phyloP scores from a whole-genome alignment of 345 rosid species.

The Populus nigra region DNA sequence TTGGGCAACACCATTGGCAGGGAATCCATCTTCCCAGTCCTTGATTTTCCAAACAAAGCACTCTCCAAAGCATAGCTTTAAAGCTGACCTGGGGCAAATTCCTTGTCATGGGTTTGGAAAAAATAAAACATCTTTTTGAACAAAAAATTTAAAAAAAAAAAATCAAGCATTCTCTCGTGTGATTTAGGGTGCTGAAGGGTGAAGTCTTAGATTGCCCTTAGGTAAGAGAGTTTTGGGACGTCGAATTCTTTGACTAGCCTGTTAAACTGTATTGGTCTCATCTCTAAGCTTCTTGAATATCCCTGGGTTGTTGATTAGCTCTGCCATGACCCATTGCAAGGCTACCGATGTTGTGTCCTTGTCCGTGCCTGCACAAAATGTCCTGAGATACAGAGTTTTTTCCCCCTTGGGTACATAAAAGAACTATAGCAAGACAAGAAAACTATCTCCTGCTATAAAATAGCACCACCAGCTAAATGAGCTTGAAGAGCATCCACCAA shows the following conservation, averaged over 20 bases:
- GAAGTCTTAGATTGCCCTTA: conserved; percentile 44
- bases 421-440: no score
- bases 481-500: no score
- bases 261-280: conserved; percentile 29
- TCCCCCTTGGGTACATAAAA: no score
- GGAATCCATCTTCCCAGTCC: conserved; percentile 30
- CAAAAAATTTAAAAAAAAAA: no score
- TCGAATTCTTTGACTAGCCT: conserved; percentile 44
- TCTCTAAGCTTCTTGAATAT: conserved; percentile 35
- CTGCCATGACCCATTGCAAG: conserved; percentile 54
- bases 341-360: conserved; percentile 34
- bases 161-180: conserved; percentile 42
- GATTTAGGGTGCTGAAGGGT: conserved; percentile 49
- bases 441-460: no score
- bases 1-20: conserved; percentile 30
- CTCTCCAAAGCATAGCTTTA: conserved; percentile 2
- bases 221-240: conserved; percentile 40
- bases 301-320: conserved; percentile 40
- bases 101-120: no score
- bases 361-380: conserved; percentile 42
- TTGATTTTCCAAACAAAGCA: conserved; percentile 39
- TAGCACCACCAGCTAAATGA: no score
- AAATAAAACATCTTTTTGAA: no score
- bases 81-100: no score
- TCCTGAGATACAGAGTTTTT: conserved; percentile 18